A percentile compares a stretch with the other conserved stretches of the same genome.
These are phyloP conservation scores for Forsythia viridissima DNA, from an alignment of 257 asterid genomes.

Conservation along the genomic window DNA sequence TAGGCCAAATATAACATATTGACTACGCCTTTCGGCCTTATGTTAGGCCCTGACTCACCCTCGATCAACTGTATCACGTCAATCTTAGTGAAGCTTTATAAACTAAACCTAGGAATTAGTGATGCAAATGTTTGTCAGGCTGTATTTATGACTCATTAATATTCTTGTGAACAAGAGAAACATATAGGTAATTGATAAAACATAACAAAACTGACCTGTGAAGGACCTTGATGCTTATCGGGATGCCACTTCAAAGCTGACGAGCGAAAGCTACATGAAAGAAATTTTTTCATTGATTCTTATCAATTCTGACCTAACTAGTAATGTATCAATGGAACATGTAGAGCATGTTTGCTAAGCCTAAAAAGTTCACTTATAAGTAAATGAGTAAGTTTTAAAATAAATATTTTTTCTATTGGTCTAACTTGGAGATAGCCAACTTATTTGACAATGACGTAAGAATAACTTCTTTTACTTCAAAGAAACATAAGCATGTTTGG, in stretches of 20 bases:
- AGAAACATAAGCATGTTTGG: not conserved
- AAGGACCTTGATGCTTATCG: constrained; percentile 79
- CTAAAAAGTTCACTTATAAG: not conserved
- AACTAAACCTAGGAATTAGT: not conserved
- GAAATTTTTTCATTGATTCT: constrained; percentile 5
- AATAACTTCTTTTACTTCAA: not conserved
- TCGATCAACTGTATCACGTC: too few relatives aligned
- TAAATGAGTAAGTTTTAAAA: not conserved
- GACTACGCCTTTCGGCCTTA: too few relatives aligned
- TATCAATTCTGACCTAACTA: not conserved
- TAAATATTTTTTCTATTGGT: not conserved
- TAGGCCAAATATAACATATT: not conserved
- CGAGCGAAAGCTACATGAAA: constrained; percentile 64
- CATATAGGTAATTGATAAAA: not conserved
- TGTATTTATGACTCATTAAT: not conserved
- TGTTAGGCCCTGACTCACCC: too few relatives aligned
- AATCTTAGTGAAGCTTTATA: too few relatives aligned
- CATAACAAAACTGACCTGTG: constrained; percentile 54
- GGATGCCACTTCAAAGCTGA: constrained; percentile 98
- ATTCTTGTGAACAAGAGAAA: not conserved
- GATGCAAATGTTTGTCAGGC: not conserved
- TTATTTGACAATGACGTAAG: not conserved
- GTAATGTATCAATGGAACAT: not conserved
- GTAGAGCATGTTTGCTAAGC: not conserved
- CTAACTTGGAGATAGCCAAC: not conserved